Evolutionary conservation across 2,329 filamentous ascomycete species (phyloP).

Genomic region (Diplocarpon mali): DNA sequence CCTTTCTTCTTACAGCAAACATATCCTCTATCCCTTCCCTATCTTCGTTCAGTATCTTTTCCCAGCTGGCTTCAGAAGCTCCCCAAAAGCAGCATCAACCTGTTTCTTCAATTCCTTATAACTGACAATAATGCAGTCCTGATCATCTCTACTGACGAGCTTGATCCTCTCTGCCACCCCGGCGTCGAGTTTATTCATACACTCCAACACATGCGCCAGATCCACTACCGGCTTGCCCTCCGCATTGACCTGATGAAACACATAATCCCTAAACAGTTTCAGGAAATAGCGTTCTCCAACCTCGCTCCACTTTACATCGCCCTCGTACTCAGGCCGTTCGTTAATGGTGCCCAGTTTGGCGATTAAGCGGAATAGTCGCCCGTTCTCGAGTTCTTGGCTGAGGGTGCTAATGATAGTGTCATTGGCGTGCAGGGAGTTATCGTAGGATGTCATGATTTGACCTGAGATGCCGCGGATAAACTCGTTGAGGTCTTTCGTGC

Average conservation of each 20-base stretch:
- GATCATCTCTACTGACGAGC: conserved; percentile 79
- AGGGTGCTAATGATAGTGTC: conserved; percentile 67
- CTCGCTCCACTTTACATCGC: conserved; percentile 74
- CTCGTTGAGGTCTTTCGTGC: conserved; percentile 64
- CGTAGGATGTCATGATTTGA: conserved; percentile 64
- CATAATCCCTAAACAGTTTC: conserved; percentile 92
- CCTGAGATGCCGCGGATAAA: conserved; percentile 69
- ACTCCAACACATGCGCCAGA: conserved; percentile 75
- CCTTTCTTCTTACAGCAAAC: too few species aligned
- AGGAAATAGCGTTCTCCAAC: conserved; percentile 86
- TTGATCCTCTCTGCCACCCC: conserved; percentile 79
- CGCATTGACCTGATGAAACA: conserved; percentile 89
- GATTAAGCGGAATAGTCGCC: conserved; percentile 65
- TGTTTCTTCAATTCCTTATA: conserved; percentile 79
- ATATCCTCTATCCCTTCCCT: neutral
- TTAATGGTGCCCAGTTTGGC: conserved; percentile 82
- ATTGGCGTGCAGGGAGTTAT: conserved; percentile 66
- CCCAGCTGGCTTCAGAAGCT: conserved; percentile 31
- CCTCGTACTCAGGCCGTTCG: conserved; percentile 77
- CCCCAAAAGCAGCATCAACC: conserved; percentile 44
- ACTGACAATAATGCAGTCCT: conserved; percentile 76
- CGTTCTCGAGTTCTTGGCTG: conserved; percentile 79
- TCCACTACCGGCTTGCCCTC: conserved; percentile 76
- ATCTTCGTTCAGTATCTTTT: conserved; percentile 8
- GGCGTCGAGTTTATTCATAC: conserved; percentile 85